Evolutionary conservation across 2,329 filamentous ascomycete species (phyloP), one percentile per base, ranked within the genome.

Genomic region (Cordyceps farinosa): DNA sequence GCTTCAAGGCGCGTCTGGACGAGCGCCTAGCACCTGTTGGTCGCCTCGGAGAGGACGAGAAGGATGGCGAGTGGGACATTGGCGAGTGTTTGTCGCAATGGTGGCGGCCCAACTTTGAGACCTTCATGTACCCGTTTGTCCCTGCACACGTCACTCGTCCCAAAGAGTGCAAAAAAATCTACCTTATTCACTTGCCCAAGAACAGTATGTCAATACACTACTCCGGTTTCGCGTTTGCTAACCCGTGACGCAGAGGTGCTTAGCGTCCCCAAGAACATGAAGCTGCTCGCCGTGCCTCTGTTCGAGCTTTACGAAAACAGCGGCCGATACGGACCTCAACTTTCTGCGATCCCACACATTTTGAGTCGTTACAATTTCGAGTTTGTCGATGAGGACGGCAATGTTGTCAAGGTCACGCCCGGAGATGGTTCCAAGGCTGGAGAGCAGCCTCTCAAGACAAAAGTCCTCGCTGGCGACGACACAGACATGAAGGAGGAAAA

Each of bases 281-380:
- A 99, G 76, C 87, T 99, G 30, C 88, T 99, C 47, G 95, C 95
- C 1, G 95, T 99, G 1, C 95, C 95, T 0, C 83, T 99, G 1
- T 98, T 98, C 77, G 95, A 99, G 79, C 87, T 99, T 45, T 99
- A 99, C 80, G 95, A 99, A 72, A 99, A 99, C 77, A 97, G 92
- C 0, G 90, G 89, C 13, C 84, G 95, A 65, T 99, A 99, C 74
- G 95, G 95, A 0, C 95, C 95, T 5, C 95, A 99, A 74, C 87
- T 99, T 17, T 96, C 93, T 1, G 95, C 95, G 1, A 98, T 99
- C 63, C 95, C 95, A 0, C 95, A 99, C 75, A 84, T 98, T 5
- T 85, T 99, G 11, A 97, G 92, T 67, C 85, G 92, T 61, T 99
- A 98, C 79, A 96, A 97, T 77, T 98, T 98, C 73, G 93, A 99